Percentiles rank a stretch among this genome's conserved stretches.
phyloP scores from a whole-genome alignment of 768 basidiomycete species.

The Tulasnella sp. region DNA sequence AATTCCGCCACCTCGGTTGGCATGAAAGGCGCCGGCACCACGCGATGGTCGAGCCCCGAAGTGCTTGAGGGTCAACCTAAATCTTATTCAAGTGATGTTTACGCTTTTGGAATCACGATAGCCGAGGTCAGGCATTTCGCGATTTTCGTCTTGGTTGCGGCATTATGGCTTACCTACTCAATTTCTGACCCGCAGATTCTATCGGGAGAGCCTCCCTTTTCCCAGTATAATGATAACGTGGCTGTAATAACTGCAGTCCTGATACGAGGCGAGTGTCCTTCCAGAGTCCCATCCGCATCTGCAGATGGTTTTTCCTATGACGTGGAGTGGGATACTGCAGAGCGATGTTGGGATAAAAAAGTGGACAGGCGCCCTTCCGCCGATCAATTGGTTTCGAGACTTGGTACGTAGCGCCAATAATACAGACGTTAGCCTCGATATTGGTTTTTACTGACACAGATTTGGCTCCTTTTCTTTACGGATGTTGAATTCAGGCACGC shows the following conservation, averaged over 20 bases:
- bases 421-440: too few relatives aligned
- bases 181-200: too few relatives aligned
- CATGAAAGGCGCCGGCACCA: slow-evolving; percentile 5
- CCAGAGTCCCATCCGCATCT: neutral
- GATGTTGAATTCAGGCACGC: too few relatives aligned
- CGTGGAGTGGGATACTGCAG: too few relatives aligned
- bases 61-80: neutral
- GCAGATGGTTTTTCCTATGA: neutral
- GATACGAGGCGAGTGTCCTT: neutral
- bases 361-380: too few relatives aligned
- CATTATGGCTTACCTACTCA: too few relatives aligned
- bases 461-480: too few relatives aligned
- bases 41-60: slow-evolving; percentile 3
- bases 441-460: too few relatives aligned
- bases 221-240: neutral
- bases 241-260: neutral
- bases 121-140: neutral
- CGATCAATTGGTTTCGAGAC: too few relatives aligned
- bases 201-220: neutral
- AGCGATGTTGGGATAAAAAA: too few relatives aligned
- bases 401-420: too few relatives aligned
- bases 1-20: neutral
- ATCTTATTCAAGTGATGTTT: slow-evolving; percentile 1
- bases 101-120: neutral
- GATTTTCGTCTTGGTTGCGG: neutral